phyloP scores from a whole-genome alignment of 2,329 filamentous ascomycete genomes.

The Talaromyces albobiverticillius region DNA sequence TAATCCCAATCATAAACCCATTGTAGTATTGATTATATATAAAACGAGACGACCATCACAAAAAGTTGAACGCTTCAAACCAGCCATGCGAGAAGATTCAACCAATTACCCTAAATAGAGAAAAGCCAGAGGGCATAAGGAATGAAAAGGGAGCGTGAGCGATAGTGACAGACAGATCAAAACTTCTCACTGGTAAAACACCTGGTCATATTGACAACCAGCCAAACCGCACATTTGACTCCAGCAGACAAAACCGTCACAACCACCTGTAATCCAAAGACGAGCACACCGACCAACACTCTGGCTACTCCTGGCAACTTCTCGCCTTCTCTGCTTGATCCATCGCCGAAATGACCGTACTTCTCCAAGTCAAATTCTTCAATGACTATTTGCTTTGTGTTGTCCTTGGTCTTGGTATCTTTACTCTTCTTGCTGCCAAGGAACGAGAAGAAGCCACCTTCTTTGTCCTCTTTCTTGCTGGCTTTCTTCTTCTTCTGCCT shows the following conservation, averaged over 20 bases:
- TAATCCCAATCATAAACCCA: no score
- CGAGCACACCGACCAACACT: slow-evolving; percentile 33
- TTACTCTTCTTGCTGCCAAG: slow-evolving; percentile 2
- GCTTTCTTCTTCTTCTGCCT: slow-evolving; percentile 14
- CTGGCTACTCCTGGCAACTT: slow-evolving; percentile 39
- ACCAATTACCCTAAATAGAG: no score
- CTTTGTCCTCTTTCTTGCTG: slow-evolving; percentile 1
- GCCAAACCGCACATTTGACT: slow-evolving; percentile 41
- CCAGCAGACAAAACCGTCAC: slow-evolving; percentile 35
- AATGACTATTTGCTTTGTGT: slow-evolving; percentile 33
- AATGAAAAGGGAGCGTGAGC: not conserved
- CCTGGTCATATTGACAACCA: slow-evolving; percentile 37
- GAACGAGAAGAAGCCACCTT: slow-evolving; percentile 7
- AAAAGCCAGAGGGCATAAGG: not conserved
- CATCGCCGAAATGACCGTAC: slow-evolving; percentile 39
- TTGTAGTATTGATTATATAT: no score
- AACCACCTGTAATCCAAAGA: slow-evolving; percentile 36
- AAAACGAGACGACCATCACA: no score
- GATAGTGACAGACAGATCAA: slow-evolving; percentile 19
- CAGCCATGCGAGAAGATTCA: no score
- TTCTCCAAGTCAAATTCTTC: slow-evolving; percentile 47
- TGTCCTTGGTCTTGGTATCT: slow-evolving; percentile 14
- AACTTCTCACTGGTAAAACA: slow-evolving; percentile 43
- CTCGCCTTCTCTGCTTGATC: slow-evolving; percentile 35
- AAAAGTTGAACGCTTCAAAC: no score